Percentiles rank a stretch among this genome's conserved stretches.
phyloP scores from a whole-genome alignment of 1,284 basidiomycete genomes.

The Rhodotorula sp. region DNA sequence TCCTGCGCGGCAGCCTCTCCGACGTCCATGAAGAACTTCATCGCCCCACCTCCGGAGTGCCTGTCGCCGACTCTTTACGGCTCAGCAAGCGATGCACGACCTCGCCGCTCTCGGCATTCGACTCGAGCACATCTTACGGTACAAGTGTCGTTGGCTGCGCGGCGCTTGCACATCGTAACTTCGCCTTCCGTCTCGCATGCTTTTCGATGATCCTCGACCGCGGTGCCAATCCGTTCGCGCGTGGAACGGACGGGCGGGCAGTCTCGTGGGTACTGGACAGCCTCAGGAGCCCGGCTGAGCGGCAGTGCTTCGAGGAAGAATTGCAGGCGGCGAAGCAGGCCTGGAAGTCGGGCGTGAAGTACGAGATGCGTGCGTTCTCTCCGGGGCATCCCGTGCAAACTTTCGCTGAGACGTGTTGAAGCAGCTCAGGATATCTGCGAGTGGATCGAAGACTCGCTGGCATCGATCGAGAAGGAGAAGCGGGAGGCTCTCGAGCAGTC shows the following conservation, averaged over 20 bases:
- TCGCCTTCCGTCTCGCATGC: background rate
- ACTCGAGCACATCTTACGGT: background rate
- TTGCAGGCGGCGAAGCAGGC: background rate
- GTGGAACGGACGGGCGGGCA: background rate
- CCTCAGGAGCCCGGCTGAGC: background rate
- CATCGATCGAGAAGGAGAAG: background rate
- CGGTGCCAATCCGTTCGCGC: constrained; percentile 3
- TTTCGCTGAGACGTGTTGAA: background rate
- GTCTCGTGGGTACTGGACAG: background rate
- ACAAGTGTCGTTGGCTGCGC: background rate
- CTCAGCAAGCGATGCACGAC: too few relatives aligned
- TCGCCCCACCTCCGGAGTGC: background rate
- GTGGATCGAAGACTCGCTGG: background rate
- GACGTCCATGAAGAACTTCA: background rate
- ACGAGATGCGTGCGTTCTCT: constrained; percentile 2
- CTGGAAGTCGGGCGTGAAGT: background rate
- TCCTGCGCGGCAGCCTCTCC: background rate
- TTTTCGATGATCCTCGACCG: constrained; percentile 2
- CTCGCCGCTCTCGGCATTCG: background rate
- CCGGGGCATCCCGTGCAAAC: too few relatives aligned
- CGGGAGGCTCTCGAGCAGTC: background rate
- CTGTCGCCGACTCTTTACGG: too few relatives aligned
- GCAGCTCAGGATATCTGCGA: background rate
- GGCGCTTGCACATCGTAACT: background rate
- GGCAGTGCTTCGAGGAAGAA: background rate